These are phyloP conservation scores for Jaltomata sinuosa DNA, from an alignment of 257 asterid species.

Conservation along the genomic window DNA sequence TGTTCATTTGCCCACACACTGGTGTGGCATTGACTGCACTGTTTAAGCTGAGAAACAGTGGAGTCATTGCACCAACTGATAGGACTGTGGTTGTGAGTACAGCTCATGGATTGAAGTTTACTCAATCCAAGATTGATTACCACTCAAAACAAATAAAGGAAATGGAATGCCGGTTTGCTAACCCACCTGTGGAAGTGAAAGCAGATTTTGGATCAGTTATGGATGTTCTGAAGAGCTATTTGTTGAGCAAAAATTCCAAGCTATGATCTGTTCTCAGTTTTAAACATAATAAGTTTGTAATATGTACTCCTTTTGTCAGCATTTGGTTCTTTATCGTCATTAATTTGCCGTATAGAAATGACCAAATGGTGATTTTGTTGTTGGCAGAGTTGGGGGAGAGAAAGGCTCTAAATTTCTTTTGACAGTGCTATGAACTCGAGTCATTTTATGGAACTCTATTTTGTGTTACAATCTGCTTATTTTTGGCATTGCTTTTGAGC, in stretches of 20 bases:
- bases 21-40: constrained; percentile 80
- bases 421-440: not conserved
- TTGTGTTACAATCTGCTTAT: not conserved
- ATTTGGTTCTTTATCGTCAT: not conserved
- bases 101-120: constrained; percentile 86
- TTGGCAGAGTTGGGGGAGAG: not conserved
- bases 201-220: constrained; percentile 86
- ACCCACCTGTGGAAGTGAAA: constrained; percentile 76
- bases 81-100: constrained; percentile 87
- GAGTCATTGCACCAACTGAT: constrained; percentile 52
- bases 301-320: constrained; percentile 9
- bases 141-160: constrained; percentile 64
- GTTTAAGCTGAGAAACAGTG: constrained; percentile 63
- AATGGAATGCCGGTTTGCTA: constrained; percentile 65
- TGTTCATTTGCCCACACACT: constrained; percentile 90
- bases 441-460: not conserved
- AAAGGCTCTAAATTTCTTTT: not conserved
- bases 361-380: not conserved
- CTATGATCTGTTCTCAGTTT: constrained; percentile 1
- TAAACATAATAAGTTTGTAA: constrained; percentile 19
- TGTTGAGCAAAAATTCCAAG: constrained; percentile 50
- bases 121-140: constrained; percentile 69
- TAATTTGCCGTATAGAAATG: not conserved
- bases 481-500: not conserved
- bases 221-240: constrained; percentile 76